Conservation (phyloP, 345 rosid genomes). For the Ailanthus altissimus region DNA sequence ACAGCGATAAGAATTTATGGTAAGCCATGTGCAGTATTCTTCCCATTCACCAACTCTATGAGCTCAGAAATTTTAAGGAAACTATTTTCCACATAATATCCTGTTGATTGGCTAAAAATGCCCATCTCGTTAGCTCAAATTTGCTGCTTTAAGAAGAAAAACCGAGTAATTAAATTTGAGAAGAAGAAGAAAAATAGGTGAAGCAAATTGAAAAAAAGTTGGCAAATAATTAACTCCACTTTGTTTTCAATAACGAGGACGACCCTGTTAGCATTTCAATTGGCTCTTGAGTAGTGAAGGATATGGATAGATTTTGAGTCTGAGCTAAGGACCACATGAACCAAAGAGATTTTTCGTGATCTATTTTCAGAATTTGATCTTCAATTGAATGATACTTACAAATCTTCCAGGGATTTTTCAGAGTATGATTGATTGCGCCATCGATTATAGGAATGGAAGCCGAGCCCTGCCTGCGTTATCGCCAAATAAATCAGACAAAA, state of each 20-base stretch:
- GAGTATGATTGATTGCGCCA: background rate
- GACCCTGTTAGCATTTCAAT: background rate
- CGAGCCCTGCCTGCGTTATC: background rate
- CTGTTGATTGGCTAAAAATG: too few relatives aligned
- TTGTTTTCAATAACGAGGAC: background rate
- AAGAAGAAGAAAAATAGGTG: too few relatives aligned
- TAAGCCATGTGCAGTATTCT: background rate
- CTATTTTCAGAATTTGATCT: background rate
- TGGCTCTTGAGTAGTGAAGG: background rate
- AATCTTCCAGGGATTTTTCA: background rate
- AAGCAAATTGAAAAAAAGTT: background rate
- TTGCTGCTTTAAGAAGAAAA: background rate
- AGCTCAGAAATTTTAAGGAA: too few relatives aligned
- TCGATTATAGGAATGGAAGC: background rate
- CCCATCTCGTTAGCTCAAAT: too few relatives aligned
- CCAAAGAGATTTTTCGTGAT: background rate
- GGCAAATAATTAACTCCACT: background rate
- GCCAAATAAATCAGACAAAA: too few relatives aligned
- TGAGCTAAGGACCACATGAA: background rate
- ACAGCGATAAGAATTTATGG: background rate
- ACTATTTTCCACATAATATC: too few relatives aligned
- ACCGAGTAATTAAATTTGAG: too few relatives aligned
- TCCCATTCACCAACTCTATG: too few relatives aligned
- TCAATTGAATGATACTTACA: background rate
- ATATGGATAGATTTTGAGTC: background rate